Conservation (phyloP, 192 early-diverging fungal species). For the Entomortierella beljakovae region DNA sequence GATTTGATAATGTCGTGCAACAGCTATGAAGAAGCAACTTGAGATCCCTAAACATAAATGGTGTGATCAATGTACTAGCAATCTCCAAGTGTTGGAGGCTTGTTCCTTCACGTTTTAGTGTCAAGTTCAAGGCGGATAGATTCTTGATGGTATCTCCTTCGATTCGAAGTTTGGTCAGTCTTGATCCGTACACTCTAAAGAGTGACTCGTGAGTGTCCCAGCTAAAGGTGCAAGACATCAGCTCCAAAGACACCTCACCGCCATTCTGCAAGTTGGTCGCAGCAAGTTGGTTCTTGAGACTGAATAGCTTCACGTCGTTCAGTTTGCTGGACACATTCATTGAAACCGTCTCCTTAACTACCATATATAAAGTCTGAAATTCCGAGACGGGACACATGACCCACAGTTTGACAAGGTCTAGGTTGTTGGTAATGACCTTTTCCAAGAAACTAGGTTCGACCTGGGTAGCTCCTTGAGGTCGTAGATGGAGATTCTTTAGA, state of each 20-base stretch:
- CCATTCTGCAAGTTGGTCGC: neutral
- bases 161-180: constrained; percentile 4
- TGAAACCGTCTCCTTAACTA: constrained; percentile 5
- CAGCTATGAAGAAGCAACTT: neutral
- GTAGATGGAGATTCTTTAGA: constrained; percentile 2
- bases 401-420: neutral
- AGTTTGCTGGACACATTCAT: neutral
- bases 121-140: neutral
- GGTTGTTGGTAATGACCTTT: neutral
- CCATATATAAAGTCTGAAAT: neutral
- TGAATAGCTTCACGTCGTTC: neutral
- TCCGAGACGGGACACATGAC: neutral
- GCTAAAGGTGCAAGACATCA: neutral
- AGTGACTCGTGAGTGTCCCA: constrained; percentile 4
- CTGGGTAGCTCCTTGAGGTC: neutral
- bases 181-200: constrained; percentile 1
- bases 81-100: constrained; percentile 9
- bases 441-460: neutral
- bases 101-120: neutral
- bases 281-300: neutral
- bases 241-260: neutral
- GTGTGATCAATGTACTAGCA: neutral
- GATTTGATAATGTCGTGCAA: neutral
- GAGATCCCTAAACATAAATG: neutral
- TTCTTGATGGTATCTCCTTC: neutral